Evolutionary conservation across 345 rosid species (phyloP).

Genomic region (Populus ilicifolia): DNA sequence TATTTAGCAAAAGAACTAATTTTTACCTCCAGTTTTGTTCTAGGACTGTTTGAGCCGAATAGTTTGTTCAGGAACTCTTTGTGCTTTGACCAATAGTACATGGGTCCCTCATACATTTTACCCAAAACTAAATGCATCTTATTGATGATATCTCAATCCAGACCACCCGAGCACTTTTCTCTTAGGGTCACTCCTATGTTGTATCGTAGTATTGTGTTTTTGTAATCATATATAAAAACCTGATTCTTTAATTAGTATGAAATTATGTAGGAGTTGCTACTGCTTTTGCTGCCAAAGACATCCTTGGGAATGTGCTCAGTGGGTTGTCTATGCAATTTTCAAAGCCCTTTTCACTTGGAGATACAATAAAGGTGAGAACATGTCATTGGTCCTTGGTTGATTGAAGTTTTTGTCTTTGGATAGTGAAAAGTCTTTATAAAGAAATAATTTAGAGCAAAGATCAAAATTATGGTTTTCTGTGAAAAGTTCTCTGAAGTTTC

Average conservation of each 20-base stretch:
- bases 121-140: background rate
- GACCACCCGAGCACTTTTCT: background rate
- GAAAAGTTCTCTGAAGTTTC: background rate
- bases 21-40: no score
- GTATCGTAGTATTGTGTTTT: background rate
- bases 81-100: no score
- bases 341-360: conserved; percentile 87
- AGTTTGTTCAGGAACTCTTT: no score
- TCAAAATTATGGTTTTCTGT: background rate
- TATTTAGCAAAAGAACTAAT: no score
- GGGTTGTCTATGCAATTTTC: conserved; percentile 87
- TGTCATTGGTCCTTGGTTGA: background rate
- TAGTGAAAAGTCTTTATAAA: background rate
- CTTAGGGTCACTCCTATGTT: background rate
- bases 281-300: conserved; percentile 88
- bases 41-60: no score
- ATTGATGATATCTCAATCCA: background rate
- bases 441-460: background rate
- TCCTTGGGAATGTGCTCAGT: conserved; percentile 90
- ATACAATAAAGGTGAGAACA: conserved; percentile 70
- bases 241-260: background rate
- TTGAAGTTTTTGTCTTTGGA: background rate
- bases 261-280: conserved; percentile 82
- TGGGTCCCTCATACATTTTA: no score
- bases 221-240: background rate